Evolutionary conservation across 2,329 filamentous ascomycete genomes (phyloP), one percentile per base, ranked within the genome.

Genomic region (Byssothecium circinans): DNA sequence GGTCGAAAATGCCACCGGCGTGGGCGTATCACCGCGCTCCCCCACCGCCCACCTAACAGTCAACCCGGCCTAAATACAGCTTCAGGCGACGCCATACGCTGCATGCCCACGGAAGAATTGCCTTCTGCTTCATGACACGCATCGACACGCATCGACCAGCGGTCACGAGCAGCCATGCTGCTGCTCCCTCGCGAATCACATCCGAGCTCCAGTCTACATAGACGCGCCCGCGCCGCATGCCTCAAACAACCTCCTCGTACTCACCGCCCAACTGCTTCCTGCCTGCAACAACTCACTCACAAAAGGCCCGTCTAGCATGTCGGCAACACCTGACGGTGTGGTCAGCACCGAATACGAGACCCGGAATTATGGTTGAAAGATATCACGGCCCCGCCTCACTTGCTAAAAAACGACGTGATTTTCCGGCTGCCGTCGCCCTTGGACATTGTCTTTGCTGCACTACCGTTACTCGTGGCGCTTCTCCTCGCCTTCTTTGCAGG

Each of bases 361-460:
- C 59, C 56, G 37, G 32, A 12, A 22, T 18, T 39, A 25, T 49
- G 50, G 49, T 41, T 38, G 23, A 32, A 4, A n/a, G 29, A 36
- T 39, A 15, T 38, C 35, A 41, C 39, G 30, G 29, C 30, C 18
- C 46, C 39, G 39, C 35, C 37, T 68, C 67, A 77, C 61, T 75
- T 78, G 34, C 65, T 71, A 62, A 83, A 82, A 63, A 83, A 83
- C 60, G 69, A 78, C 29, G 80, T 83, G 49, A 83, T 83, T 62
- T 78, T 79, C 57, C 80, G 76, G 46, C 77, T 82, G 14, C 80
- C 78, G 54, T 75, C 72, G 23, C 68, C 65, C 41, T 81, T 53
- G 69, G 69, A 49, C 18, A 68, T 60, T 8, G 62, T 67, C 60
- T 78, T 80, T 35, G 70, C 62, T 35, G 73, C 68, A 42, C 71